phyloP scores from a whole-genome alignment of 2,329 filamentous ascomycete genomes.

The Beauveria sp. region DNA sequence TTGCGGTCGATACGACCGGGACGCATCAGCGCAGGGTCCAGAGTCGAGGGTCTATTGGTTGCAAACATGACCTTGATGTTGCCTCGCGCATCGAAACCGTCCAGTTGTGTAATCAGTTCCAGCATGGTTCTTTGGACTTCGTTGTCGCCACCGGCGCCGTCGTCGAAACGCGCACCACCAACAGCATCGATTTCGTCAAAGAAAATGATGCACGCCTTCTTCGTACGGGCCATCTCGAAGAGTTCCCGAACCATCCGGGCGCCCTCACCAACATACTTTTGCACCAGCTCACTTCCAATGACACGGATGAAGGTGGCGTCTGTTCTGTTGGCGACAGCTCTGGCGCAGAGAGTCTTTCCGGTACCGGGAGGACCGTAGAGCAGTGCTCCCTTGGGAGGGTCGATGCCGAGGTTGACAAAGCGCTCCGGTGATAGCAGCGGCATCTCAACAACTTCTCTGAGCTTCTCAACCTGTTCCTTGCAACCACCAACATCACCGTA shows the following conservation, averaged over 20 bases:
- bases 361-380: constrained; percentile 96
- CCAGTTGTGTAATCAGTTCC: constrained; percentile 92
- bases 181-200: constrained; percentile 92
- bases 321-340: constrained; percentile 94
- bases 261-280: constrained; percentile 98
- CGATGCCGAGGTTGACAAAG: constrained; percentile 97
- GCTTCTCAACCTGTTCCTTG: constrained; percentile 99
- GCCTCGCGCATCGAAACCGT: constrained; percentile 91
- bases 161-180: constrained; percentile 91
- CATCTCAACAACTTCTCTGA: constrained; percentile 98
- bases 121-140: constrained; percentile 97
- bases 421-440: constrained; percentile 91
- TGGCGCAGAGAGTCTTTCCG: constrained; percentile 96
- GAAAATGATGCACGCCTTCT: constrained; percentile 99
- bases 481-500: constrained; percentile 98
- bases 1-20: constrained; percentile 96
- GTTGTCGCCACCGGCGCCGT: constrained; percentile 93
- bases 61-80: constrained; percentile 99
- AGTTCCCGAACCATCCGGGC: constrained; percentile 97
- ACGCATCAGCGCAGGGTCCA: constrained; percentile 95
- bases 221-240: constrained; percentile 98
- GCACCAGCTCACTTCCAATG: constrained; percentile 93
- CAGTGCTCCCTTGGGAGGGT: constrained; percentile 93
- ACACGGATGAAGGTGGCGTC: constrained; percentile 98
- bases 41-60: constrained; percentile 89